Evolutionary conservation across 768 basidiomycete genomes (phyloP).

Genomic region (Leccinum subtestaceum): DNA sequence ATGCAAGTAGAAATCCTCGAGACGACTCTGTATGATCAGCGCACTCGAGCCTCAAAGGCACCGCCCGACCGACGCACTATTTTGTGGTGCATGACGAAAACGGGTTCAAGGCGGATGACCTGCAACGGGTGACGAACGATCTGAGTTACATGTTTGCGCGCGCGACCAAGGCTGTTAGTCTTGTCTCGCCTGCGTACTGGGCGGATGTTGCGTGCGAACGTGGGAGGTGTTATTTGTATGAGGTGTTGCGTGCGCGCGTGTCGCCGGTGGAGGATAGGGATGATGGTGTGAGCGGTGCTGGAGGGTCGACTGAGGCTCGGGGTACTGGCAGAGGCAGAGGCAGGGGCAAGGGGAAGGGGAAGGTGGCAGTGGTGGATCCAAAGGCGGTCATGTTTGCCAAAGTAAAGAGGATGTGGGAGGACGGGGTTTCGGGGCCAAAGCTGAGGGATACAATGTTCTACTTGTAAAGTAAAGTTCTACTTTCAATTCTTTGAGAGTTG

Average conservation of each 20-base stretch:
- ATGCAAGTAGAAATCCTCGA: too few relatives aligned
- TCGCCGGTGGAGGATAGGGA: not conserved
- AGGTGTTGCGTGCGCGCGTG: constrained; percentile 36
- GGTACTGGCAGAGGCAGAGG: constrained; percentile 13
- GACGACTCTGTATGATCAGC: too few relatives aligned
- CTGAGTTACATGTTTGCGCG: constrained; percentile 58
- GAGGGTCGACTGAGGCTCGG: constrained; percentile 16
- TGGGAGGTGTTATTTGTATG: constrained; percentile 49
- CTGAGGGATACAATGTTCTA: constrained; percentile 75
- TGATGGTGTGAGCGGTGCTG: not conserved
- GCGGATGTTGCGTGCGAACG: constrained; percentile 52
- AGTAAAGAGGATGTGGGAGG: constrained; percentile 53
- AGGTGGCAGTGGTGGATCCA: constrained; percentile 15
- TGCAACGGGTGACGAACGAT: constrained; percentile 50
- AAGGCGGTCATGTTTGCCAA: constrained; percentile 49
- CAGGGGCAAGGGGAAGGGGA: constrained; percentile 30
- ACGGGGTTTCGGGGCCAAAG: constrained; percentile 46
- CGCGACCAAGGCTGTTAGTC: constrained; percentile 46
- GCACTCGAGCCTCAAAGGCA: constrained; percentile 44
- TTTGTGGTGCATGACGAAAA: constrained; percentile 56
- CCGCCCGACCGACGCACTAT: constrained; percentile 52
- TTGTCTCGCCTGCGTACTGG: constrained; percentile 39
- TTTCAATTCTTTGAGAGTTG: too few relatives aligned
- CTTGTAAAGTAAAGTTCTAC: constrained; percentile 26
- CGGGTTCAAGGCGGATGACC: constrained; percentile 43